phyloP scores from a whole-genome alignment of 2,329 filamentous ascomycete genomes.

The Cercospora zeae-maydis region DNA sequence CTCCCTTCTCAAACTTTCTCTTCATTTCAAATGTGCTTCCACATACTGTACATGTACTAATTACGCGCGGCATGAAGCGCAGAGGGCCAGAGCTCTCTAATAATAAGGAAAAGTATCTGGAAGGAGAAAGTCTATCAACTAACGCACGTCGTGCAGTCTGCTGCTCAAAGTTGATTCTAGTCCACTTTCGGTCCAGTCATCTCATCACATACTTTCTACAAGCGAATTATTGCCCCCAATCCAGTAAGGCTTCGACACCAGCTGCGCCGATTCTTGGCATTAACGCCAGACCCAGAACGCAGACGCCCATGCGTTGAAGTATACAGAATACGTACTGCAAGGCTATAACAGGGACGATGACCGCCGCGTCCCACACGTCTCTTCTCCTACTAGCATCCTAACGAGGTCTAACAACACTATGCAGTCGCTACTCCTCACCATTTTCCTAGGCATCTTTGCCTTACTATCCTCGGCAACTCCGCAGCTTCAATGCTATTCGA shows the following conservation, averaged over 20 bases:
- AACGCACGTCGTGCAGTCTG: not conserved
- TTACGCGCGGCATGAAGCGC: not conserved
- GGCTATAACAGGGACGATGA: not conserved
- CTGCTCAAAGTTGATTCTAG: not conserved
- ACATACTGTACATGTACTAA: no score
- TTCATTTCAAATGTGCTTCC: not conserved
- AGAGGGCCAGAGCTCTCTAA: no score
- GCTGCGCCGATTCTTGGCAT: not conserved
- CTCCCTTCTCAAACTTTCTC: no score
- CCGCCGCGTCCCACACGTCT: not conserved
- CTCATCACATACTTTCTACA: not conserved
- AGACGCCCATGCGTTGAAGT: no score
- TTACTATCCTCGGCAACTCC: not conserved
- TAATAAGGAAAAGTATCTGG: not conserved
- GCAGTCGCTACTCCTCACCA: not conserved
- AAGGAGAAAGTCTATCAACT: not conserved
- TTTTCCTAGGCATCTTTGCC: not conserved
- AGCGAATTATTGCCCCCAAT: not conserved
- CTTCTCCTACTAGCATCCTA: not conserved
- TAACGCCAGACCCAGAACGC: not conserved
- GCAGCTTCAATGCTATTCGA: not conserved
- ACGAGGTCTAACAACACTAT: not conserved
- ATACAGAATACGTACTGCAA: no score
- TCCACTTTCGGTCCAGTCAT: not conserved
- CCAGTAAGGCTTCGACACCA: not conserved